Percentiles rank a stretch among this genome's conserved stretches.
Evolutionary conservation across 495 filamentous ascomycete genomes (phyloP).

Genomic region (Podospora didyma): DNA sequence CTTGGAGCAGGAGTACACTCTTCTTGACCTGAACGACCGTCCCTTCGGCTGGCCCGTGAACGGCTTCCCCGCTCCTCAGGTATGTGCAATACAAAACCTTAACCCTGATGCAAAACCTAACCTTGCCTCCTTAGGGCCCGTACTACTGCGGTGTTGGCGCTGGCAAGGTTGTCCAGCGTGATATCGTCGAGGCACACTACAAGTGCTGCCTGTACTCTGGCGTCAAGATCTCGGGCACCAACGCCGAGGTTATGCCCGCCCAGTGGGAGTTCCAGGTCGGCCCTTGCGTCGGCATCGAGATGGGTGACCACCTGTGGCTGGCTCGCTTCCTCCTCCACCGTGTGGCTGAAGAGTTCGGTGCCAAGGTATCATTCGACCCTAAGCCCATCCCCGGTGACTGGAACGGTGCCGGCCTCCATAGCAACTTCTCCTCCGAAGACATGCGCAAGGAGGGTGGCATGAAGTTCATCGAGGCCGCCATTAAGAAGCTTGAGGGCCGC

Average conservation of each 20-base stretch:
- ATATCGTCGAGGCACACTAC: slow-evolving; percentile 98
- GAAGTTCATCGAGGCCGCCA: slow-evolving; percentile 78
- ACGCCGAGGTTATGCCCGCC: slow-evolving; percentile 89
- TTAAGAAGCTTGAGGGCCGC: slow-evolving; percentile 67
- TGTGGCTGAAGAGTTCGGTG: slow-evolving; percentile 95
- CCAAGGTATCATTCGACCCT: slow-evolving; percentile 91
- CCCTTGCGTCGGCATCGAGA: slow-evolving; percentile 83
- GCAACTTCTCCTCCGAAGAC: slow-evolving; percentile 80
- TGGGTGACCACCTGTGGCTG: slow-evolving; percentile 98
- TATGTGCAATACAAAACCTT: too few species aligned
- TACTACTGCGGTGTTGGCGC: slow-evolving; percentile 99
- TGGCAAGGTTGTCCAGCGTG: slow-evolving; percentile 96
- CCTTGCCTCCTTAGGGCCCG: slow-evolving; percentile 52
- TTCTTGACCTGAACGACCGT: slow-evolving; percentile 75
- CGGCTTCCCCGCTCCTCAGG: slow-evolving; percentile 86
- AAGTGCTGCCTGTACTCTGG: slow-evolving; percentile 90
- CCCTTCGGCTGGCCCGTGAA: slow-evolving; percentile 82
- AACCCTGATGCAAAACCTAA: too few species aligned
- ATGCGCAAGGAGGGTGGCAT: slow-evolving; percentile 92
- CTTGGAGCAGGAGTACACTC: slow-evolving; percentile 81
- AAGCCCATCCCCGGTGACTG: slow-evolving; percentile 99
- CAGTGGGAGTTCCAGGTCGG: slow-evolving; percentile 99
- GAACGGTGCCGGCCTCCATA: slow-evolving; percentile 99
- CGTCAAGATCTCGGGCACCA: slow-evolving; percentile 95
- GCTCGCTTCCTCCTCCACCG: slow-evolving; percentile 95